Evolutionary conservation across 495 filamentous ascomycete genomes (phyloP).

Genomic region (Monascus purpureus): DNA sequence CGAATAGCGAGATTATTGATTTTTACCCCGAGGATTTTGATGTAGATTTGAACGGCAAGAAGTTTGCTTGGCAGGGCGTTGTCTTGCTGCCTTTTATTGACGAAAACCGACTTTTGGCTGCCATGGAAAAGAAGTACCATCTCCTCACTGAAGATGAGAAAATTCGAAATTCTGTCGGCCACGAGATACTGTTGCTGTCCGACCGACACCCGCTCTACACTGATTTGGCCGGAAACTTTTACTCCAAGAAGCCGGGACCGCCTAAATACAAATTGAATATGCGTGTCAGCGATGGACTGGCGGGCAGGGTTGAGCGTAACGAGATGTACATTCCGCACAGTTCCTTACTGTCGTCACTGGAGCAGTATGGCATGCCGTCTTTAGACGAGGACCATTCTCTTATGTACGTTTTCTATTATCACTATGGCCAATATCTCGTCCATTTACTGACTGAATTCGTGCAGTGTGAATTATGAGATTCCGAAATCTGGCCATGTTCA

Average conservation of each 20-base stretch:
- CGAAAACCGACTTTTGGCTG: conserved; percentile 68
- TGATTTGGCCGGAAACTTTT: conserved; percentile 67
- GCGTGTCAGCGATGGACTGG: conserved; percentile 57
- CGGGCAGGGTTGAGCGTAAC: conserved; percentile 70
- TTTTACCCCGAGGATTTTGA: conserved; percentile 95
- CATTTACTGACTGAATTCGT: conserved; percentile 15
- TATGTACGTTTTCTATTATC: conserved; percentile 38
- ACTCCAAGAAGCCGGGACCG: conserved; percentile 67
- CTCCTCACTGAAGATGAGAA: conserved; percentile 65
- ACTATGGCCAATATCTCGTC: not conserved
- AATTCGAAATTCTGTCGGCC: conserved; percentile 64
- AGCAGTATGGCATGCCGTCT: conserved; percentile 52
- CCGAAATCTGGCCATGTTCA: conserved; percentile 56
- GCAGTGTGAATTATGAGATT: conserved; percentile 72
- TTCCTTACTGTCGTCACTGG: conserved; percentile 50
- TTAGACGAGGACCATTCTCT: conserved; percentile 74
- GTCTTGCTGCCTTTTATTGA: conserved; percentile 93
- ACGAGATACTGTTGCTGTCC: conserved; percentile 71
- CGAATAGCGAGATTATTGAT: conserved; percentile 83
- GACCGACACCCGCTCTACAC: conserved; percentile 71
- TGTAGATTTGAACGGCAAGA: conserved; percentile 92
- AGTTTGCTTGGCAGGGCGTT: conserved; percentile 96
- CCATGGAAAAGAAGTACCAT: conserved; percentile 72
- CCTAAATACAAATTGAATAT: conserved; percentile 57
- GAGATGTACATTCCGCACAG: conserved; percentile 64